These are phyloP conservation scores for Colletotrichum tropicicola DNA, from an alignment of 2,329 filamentous ascomycete genomes.

Conservation along the genomic window DNA sequence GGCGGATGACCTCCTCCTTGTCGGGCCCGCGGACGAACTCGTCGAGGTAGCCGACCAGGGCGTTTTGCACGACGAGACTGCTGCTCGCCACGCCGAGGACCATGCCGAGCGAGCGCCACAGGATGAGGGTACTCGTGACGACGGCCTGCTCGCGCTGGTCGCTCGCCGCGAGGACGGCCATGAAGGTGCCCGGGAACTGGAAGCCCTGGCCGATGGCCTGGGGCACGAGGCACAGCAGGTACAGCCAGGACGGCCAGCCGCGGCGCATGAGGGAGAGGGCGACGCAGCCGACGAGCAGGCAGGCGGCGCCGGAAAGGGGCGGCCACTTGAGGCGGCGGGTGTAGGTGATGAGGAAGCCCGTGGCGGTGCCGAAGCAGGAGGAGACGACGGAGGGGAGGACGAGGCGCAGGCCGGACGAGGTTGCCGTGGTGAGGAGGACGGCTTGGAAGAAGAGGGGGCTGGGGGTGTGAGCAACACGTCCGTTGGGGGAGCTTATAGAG, in stretches of 20 bases:
- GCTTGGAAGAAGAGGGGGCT: slow-evolving; percentile 81
- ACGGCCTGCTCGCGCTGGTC: slow-evolving; percentile 72
- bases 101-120: slow-evolving; percentile 76
- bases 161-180: slow-evolving; percentile 68
- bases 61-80: slow-evolving; percentile 79
- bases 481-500: neutral
- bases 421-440: slow-evolving; percentile 75
- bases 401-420: slow-evolving; percentile 76
- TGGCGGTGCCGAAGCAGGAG: slow-evolving; percentile 62
- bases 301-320: slow-evolving; percentile 57
- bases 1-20: slow-evolving; percentile 63
- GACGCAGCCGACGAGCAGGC: slow-evolving; percentile 59
- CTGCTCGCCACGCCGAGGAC: slow-evolving; percentile 79
- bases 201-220: slow-evolving; percentile 69
- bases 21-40: slow-evolving; percentile 65
- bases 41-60: slow-evolving; percentile 67
- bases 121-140: slow-evolving; percentile 73
- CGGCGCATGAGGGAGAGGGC: slow-evolving; percentile 59
- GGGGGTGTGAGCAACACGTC: slow-evolving; percentile 2
- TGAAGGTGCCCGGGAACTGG: slow-evolving; percentile 70
- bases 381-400: slow-evolving; percentile 68
- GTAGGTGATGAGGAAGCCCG: slow-evolving; percentile 70
- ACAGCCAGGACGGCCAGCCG: slow-evolving; percentile 59
- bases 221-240: slow-evolving; percentile 66
- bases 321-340: slow-evolving; percentile 69